Percentiles rank a stretch among this genome's conserved stretches.
phyloP scores from a whole-genome alignment of 805 yeast species.

The Nadsonia fulvescens region DNA sequence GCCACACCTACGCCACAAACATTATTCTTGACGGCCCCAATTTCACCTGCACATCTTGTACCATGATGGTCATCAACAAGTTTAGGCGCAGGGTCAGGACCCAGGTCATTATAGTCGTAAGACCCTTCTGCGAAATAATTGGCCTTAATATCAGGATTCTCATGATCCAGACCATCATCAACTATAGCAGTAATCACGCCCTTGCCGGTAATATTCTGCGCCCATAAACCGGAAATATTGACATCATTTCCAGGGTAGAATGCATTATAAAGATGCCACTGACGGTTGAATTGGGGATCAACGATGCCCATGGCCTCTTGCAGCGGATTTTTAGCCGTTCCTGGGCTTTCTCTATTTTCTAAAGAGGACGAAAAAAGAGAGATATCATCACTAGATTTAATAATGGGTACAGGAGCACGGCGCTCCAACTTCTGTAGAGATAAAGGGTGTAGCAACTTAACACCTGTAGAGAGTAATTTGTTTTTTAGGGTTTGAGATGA shows the following conservation, averaged over 20 bases:
- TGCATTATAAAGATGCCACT: slow-evolving; percentile 85
- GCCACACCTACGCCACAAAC: slow-evolving; percentile 98
- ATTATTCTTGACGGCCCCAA: slow-evolving; percentile 68
- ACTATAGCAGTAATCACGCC: slow-evolving; percentile 77
- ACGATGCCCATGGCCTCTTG: slow-evolving; percentile 38
- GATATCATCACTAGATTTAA: too few relatives aligned
- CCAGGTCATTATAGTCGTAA: slow-evolving; percentile 79
- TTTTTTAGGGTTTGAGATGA: neutral
- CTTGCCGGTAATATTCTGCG: slow-evolving; percentile 57
- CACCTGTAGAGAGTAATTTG: too few relatives aligned
- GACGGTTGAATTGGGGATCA: slow-evolving; percentile 71
- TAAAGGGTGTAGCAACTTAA: too few relatives aligned
- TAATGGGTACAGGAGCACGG: too few relatives aligned
- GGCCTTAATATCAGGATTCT: slow-evolving; percentile 49
- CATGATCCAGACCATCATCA: slow-evolving; percentile 87
- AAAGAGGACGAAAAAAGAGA: too few relatives aligned
- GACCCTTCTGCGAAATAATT: slow-evolving; percentile 58
- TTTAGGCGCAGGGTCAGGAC: slow-evolving; percentile 60
- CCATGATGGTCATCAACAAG: slow-evolving; percentile 81
- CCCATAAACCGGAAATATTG: slow-evolving; percentile 77
- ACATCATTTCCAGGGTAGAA: slow-evolving; percentile 64
- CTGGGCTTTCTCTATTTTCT: too few relatives aligned
- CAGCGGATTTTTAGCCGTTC: too few relatives aligned
- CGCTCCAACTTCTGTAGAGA: too few relatives aligned
- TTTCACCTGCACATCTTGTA: slow-evolving; percentile 94